phyloP scores from a whole-genome alignment of 306 rosid genomes.

The Dicorynia guianensis region DNA sequence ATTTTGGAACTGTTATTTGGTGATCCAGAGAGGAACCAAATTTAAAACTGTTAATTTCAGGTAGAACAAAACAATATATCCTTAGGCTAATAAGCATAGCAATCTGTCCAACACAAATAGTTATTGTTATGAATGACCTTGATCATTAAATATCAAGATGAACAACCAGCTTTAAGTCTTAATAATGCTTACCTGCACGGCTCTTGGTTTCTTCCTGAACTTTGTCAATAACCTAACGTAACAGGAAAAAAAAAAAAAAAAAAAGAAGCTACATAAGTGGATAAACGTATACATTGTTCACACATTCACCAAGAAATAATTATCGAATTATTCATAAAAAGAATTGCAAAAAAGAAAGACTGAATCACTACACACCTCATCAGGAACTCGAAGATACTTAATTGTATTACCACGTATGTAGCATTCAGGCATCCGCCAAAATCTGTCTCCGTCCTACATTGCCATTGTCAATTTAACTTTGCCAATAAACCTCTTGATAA shows the following conservation, averaged over 20 bases:
- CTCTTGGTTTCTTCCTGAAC: constrained; percentile 99
- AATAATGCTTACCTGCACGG: constrained; percentile 67
- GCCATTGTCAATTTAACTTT: constrained; percentile 16
- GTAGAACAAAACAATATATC: constrained; percentile 7
- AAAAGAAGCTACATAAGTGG: constrained; percentile 35
- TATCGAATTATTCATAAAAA: constrained; percentile 16
- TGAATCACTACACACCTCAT: constrained; percentile 66
- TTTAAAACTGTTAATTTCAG: constrained; percentile 9
- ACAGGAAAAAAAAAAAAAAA: constrained; percentile 22
- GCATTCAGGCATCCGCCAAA: constrained; percentile 99
- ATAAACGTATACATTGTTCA: neutral
- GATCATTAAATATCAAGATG: constrained; percentile 17
- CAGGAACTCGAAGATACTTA: constrained; percentile 97
- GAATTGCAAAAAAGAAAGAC: neutral
- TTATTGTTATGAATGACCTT: neutral
- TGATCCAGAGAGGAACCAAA: neutral
- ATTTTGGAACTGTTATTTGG: neutral
- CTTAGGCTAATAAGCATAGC: neutral
- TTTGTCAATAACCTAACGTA: constrained; percentile 88
- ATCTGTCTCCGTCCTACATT: constrained; percentile 94
- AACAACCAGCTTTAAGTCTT: constrained; percentile 21
- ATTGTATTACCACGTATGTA: constrained; percentile 96
- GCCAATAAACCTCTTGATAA: neutral
- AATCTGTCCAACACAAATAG: neutral
- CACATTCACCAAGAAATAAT: neutral